Base-by-base conservation (phyloP, 305 asterid species). In the Ajuga reptans region DNA sequence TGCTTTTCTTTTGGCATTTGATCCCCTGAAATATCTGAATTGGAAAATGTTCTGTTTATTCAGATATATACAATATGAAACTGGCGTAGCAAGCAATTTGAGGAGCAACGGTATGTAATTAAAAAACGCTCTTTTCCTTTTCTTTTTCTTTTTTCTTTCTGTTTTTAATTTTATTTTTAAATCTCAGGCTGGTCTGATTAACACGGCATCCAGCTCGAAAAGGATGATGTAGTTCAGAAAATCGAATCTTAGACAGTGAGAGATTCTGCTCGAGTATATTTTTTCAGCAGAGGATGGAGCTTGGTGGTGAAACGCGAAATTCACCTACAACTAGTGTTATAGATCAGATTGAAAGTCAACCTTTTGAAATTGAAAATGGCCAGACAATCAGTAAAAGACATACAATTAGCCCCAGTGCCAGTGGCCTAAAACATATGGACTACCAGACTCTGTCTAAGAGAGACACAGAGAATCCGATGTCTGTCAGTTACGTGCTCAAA, bases 401-500 rank as follows among this genome's bases (percentile, higher is more conserved):
- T 69, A 69, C 79, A 9, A 59, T 54, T 67, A 39, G 55, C 36
- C 46, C 55, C 71, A 72, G 49, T 65, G 65, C 55, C 71, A 72
- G 49, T 65, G 65, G 75, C 56, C 52, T 63, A 52, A 55, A 33
- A 58, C 75, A 53, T 59, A 42, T 73, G 43, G 74, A 75, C 45
- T 64, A 73, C 78, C 75, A 21, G 15, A 69, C 56, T 45, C 29
- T 74, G 31, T 72, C 82, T 37, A 57, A 36, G 64, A 71, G 75
- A 67, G 76, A 69, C 24, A 36, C 59, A 15, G 80, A 76, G 72
- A 77, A 45, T 63, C 73, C 81, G 63, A 34, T 91, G 45, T 79
- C 86, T 11, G 80, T 67, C 24, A 77, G 89, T 63, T 89, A 88
- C 70, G 85, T 87, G 79, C 82, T 90, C 73, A 92, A 87, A 85